Base-by-base conservation (phyloP, 768 basidiomycete species). In the Leccinum variicolor region DNA sequence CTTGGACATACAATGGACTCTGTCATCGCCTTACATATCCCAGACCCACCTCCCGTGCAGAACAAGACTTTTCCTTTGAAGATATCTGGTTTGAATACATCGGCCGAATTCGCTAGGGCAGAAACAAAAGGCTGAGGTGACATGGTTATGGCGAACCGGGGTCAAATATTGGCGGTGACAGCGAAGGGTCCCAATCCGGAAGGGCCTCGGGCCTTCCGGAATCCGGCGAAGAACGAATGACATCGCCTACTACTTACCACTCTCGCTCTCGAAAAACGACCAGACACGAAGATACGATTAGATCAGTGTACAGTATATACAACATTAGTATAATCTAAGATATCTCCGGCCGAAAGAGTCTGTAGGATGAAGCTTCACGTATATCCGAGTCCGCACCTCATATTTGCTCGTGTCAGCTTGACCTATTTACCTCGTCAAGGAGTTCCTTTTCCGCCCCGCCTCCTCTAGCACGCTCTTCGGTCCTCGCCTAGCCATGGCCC, bases 1-100 rank as follows among this genome's bases (percentile, higher is more conserved):
- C 33, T 11, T 50, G 19, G 43, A 73, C 85, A 50, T 72, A 94
- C 92, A 66, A 96, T 77, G 21, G 86, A 82, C 67, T 92, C 84
- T 34, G 89, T 90, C 88, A 96, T 94, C 50, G 76, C 83, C 64
- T 87, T 87, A 76, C 94, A 93, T 74, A 99, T 98, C 15, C 95
- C 96, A 57, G 91, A 91, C 2, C 90, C 90, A 15, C 93, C 94
- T 36, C 94, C 94, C 0, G 94, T 96, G 74, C 89, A 93, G 74
- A 92, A 90, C 4, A 92, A 76, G 21, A 95, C 92, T 70, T 95
- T 97, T 59, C 90, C 93, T 61, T 86, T 84, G 84, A 96, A 96
- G 29, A 98, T 79, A 62, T 90, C 87, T 2, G 75, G 67, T 63
- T 84, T 86, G 81, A 96, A 98, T 54, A 90, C 76, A 43, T 81